Conservation (phyloP, 768 basidiomycete genomes). For the Mycena epipterygia region DNA sequence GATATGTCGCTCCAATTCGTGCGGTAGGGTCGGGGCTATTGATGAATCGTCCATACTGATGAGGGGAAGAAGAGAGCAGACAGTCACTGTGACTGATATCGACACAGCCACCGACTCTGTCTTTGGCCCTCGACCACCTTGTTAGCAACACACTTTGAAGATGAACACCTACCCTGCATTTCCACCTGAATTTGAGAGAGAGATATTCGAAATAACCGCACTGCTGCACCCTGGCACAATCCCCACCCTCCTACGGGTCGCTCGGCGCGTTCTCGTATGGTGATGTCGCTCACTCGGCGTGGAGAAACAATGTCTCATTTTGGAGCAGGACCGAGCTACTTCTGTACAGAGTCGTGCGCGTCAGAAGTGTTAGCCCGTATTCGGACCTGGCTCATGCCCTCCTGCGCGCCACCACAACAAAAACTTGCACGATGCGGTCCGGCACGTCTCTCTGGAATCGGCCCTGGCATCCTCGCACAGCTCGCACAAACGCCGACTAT, state of each 20-base stretch:
- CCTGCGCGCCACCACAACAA: background rate
- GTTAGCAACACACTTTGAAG: no score
- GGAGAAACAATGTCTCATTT: background rate
- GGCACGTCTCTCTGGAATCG: background rate
- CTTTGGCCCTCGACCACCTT: no score
- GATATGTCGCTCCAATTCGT: no score
- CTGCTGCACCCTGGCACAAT: background rate
- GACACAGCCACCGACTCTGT: no score
- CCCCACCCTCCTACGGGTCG: background rate
- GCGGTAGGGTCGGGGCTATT: no score
- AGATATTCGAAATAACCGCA: background rate
- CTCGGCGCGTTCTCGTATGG: background rate
- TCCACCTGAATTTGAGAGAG: background rate
- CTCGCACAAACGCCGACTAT: background rate
- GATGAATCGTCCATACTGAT: no score
- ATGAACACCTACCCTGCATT: no score
- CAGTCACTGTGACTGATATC: no score
- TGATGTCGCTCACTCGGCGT: background rate
- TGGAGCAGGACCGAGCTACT: background rate
- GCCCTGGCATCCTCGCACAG: background rate
- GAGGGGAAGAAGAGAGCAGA: no score
- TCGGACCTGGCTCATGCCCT: no score
- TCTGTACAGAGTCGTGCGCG: background rate
- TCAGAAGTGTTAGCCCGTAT: background rate
- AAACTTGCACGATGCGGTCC: background rate